Percentiles rank a stretch among this genome's conserved stretches.
These are phyloP conservation scores for Pseudoturritis turrita DNA, from an alignment of 345 rosid species.

Conservation along the genomic window DNA sequence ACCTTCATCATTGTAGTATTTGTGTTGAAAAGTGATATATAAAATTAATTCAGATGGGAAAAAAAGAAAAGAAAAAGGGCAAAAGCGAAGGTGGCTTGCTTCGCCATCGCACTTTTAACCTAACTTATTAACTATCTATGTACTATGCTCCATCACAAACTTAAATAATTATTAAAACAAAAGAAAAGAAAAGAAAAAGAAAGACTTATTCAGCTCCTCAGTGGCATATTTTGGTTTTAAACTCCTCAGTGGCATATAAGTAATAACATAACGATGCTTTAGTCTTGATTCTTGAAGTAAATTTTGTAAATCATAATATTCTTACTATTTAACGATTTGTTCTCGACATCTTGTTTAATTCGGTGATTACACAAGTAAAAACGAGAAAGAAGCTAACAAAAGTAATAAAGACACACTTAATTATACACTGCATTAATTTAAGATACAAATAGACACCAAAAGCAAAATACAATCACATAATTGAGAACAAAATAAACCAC, in stretches of 20 bases:
- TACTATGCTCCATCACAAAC: background rate
- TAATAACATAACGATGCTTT: background rate
- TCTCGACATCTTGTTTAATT: background rate
- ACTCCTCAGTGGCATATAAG: no score
- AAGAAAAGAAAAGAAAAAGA: background rate
- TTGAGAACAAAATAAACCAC: background rate
- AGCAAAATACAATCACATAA: background rate
- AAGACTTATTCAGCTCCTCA: background rate
- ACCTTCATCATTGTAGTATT: no score
- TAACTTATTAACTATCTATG: background rate
- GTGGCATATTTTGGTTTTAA: no score
- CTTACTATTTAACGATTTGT: no score
- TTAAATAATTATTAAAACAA: background rate
- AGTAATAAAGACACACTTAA: background rate
- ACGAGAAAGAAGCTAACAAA: background rate
- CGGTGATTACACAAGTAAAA: background rate
- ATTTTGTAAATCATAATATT: background rate
- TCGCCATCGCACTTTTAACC: constrained; percentile 5
- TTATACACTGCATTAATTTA: background rate
- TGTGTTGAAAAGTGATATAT: no score
- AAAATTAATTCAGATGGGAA: no score
- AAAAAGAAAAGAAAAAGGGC: no score
- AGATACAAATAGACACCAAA: background rate
- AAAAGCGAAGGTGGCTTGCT: background rate
- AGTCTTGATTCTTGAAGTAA: background rate